phyloP scores from a whole-genome alignment of 2,329 filamentous ascomycete species.

The Phoma herbarum region DNA sequence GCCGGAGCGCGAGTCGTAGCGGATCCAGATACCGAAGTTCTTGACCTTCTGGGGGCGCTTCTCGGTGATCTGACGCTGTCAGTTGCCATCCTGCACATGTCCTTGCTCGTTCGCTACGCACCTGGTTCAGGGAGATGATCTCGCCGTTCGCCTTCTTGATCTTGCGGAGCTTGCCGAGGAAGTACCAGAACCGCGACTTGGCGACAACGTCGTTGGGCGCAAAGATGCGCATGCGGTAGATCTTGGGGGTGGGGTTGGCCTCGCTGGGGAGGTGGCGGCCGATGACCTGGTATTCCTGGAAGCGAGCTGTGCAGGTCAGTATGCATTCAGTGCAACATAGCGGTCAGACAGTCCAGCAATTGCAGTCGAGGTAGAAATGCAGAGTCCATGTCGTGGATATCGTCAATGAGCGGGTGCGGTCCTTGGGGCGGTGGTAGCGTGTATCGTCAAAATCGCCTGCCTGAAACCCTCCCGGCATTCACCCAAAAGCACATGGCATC shows the following conservation, averaged over 20 bases:
- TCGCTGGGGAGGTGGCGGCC: constrained; percentile 99
- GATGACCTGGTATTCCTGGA: constrained; percentile 99
- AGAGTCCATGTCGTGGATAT: background rate
- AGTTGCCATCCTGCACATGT: constrained; percentile 17
- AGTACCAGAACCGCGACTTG: constrained; percentile 99
- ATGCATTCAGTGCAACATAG: constrained; percentile 21
- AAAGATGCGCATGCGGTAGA: constrained; percentile 99
- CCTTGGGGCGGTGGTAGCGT: background rate
- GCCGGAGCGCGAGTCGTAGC: constrained; percentile 99
- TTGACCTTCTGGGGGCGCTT: constrained; percentile 99
- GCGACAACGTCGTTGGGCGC: constrained; percentile 97
- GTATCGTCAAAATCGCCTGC: constrained; percentile 4
- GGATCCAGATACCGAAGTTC: constrained; percentile 99
- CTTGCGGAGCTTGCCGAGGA: constrained; percentile 98
- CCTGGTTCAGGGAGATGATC: constrained; percentile 96
- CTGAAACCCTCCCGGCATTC: background rate
- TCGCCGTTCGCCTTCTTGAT: constrained; percentile 99
- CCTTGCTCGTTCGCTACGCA: constrained; percentile 61
- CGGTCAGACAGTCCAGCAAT: constrained; percentile 36
- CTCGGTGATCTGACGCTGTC: constrained; percentile 80
- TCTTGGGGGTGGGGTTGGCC: constrained; percentile 94
- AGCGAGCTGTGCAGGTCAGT: constrained; percentile 77
- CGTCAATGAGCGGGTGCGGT: background rate
- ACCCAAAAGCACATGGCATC: constrained; percentile 2
- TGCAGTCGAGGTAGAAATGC: constrained; percentile 29